Evolutionary conservation across 495 filamentous ascomycete species (phyloP), one percentile per base, ranked within the genome.

Genomic region (Penicillium pancosmium): DNA sequence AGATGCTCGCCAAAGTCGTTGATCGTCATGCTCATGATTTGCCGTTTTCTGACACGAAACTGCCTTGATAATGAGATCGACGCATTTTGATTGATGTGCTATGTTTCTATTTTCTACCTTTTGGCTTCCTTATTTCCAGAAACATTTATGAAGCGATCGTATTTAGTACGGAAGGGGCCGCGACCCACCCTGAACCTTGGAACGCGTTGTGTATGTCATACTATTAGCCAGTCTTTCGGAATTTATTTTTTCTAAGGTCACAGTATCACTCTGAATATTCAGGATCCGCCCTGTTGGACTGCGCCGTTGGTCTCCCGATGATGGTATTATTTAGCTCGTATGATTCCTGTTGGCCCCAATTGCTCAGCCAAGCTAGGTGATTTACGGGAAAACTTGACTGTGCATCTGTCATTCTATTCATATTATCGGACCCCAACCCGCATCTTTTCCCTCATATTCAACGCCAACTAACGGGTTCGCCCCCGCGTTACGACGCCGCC

Each of bases 161-260:
- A 18, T 16, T 15, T 40, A 31, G 27, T 44, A n/a, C 41, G 41
- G 41, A 44, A 44, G 41, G 41, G 41, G 41, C 41, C 41, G 41
- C n/a, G 41, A 44, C 41, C 41, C 41, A 44, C 41, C 9, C n/a
- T 44, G 41, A 44, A 44, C 41, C 41, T 38, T 38, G 36, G 36
- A 38, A 38, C 15, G 13, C n/a, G 16, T 44, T 16, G 16, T 21
- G 8, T 44, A 12, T 44, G 16, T 18, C 41, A 44, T 19, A 21
- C 19, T 21, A 16, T 19, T 44, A 44, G 41, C 41, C 41, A 44
- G 15, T 44, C 1, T 44, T 19, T 16, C n/a, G 13, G 16, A 2
- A 15, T n/a, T 44, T 18, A 4, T 44, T 19, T 44, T 38, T n/a
- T 38, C 8, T n/a, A 18, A 5, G 12, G 13, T 9, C n/a, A 1